Percentiles rank a stretch among this genome's conserved stretches.
Conservation (phyloP, 345 rosid species). For the Brassica juncea region DNA sequence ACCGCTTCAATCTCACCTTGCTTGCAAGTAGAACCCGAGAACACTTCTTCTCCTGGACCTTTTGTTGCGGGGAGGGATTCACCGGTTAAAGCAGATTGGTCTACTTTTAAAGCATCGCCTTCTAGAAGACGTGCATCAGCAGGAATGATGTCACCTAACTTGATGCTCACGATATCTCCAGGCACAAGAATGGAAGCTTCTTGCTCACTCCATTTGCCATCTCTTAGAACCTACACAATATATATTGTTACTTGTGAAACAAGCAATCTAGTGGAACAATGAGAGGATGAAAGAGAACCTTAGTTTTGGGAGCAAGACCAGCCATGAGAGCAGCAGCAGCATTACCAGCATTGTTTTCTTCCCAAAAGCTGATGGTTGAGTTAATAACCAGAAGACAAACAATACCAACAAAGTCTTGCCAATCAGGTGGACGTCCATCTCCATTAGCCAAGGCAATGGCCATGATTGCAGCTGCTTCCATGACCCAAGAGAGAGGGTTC, state of each 20-base stretch:
- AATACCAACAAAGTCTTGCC: constrained; percentile 67
- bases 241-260: background rate
- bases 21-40: constrained; percentile 86
- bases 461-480: constrained; percentile 91
- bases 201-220: constrained; percentile 71
- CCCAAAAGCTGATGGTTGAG: constrained; percentile 81
- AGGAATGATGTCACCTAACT: constrained; percentile 83
- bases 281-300: constrained; percentile 42
- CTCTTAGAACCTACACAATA: constrained; percentile 59
- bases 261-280: background rate
- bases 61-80: constrained; percentile 85
- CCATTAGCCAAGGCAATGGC: constrained; percentile 91
- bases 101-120: constrained; percentile 78
- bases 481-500: constrained; percentile 91
- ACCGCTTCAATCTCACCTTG: constrained; percentile 91
- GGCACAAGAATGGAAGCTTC: constrained; percentile 85
- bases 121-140: constrained; percentile 95
- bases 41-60: constrained; percentile 66
- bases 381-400: constrained; percentile 69
- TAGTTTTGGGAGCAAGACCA: constrained; percentile 63
- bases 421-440: constrained; percentile 64
- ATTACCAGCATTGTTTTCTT: constrained; percentile 89
- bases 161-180: constrained; percentile 79
- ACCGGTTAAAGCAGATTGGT: constrained; percentile 92
- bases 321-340: constrained; percentile 94